A percentile compares a stretch with the other conserved stretches of the same genome.
phyloP scores from a whole-genome alignment of 345 rosid species.

The Carallia brachiata region DNA sequence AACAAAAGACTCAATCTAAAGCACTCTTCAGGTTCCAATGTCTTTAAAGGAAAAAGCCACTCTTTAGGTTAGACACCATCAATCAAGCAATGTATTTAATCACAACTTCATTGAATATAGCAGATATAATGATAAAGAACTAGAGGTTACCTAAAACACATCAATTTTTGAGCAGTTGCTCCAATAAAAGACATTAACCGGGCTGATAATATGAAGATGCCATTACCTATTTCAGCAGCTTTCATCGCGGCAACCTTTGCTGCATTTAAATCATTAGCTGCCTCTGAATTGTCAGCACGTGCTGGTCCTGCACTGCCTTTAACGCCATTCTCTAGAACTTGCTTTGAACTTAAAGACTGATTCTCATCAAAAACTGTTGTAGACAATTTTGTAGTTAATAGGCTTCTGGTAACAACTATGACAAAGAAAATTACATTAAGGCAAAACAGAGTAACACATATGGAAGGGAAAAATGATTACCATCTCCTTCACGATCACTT shows the following conservation, averaged over 20 bases:
- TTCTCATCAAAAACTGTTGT: constrained; percentile 41
- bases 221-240: constrained; percentile 89
- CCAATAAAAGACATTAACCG: too few species aligned
- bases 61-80: too few species aligned
- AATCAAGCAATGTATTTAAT: too few species aligned
- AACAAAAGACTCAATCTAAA: too few species aligned
- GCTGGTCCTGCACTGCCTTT: constrained; percentile 11
- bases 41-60: too few species aligned
- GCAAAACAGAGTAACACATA: neutral
- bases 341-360: constrained; percentile 27
- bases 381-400: constrained; percentile 22
- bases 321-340: too few species aligned
- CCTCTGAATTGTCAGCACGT: constrained; percentile 31
- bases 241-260: constrained; percentile 95
- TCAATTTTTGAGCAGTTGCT: too few species aligned
- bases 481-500: constrained; percentile 32
- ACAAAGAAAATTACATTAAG: neutral
- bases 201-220: neutral
- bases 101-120: too few species aligned
- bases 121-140: too few species aligned
- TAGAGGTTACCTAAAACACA: too few species aligned
- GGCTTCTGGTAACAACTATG: neutral
- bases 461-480: constrained; percentile 29
- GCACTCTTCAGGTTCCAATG: too few species aligned
- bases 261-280: constrained; percentile 60